Conservation (phyloP, 192 early-diverging fungal genomes). For the Neocallimastix lanati region DNA sequence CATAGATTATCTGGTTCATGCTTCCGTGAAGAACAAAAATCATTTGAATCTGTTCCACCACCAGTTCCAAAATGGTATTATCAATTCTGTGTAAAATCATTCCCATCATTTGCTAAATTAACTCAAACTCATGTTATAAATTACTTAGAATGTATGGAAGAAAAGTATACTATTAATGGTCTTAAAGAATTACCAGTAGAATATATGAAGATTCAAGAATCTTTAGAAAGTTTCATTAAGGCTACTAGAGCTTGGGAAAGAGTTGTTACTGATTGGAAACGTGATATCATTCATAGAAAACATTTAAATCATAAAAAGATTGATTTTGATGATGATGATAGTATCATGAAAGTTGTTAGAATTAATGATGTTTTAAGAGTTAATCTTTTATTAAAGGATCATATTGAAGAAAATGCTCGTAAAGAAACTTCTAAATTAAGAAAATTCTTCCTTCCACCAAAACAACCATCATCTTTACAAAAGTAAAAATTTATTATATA, state of each 20-base stretch:
- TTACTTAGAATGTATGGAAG: neutral
- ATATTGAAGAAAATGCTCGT: neutral
- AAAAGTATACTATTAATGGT: neutral
- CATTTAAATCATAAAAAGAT: neutral
- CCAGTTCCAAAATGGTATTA: neutral
- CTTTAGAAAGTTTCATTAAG: neutral
- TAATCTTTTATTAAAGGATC: neutral
- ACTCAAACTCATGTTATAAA: neutral
- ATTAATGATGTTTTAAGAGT: neutral
- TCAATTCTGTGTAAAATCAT: neutral
- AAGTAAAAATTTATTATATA: neutral
- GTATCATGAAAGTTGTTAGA: neutral
- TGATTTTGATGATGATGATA: neutral
- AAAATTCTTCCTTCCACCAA: neutral
- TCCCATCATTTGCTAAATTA: neutral
- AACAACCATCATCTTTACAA: neutral
- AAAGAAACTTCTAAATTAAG: neutral
- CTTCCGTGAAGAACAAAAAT: neutral
- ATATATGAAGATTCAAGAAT: neutral
- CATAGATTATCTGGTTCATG: neutral
- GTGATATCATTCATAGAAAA: neutral
- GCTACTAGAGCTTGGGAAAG: neutral
- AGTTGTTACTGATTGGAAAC: neutral
- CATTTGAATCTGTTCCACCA: neutral
- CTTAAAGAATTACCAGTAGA: neutral